phyloP scores from a whole-genome alignment of 23 red algal genomes.

The Gracilaria domingensis region DNA sequence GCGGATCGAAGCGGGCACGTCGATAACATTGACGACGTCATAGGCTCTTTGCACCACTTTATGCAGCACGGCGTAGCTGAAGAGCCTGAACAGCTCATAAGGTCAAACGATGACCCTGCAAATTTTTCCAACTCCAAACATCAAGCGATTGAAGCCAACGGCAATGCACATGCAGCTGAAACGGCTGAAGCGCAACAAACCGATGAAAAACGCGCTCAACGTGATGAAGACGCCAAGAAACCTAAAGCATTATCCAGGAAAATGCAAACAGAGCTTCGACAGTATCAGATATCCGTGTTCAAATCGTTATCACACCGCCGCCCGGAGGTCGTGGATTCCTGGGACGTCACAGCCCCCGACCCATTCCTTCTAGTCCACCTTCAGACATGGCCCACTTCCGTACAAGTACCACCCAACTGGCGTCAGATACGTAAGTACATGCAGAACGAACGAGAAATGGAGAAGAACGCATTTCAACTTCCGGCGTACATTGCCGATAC shows the following conservation, averaged over 20 bases:
- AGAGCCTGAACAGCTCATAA: background rate
- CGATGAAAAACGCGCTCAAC: background rate
- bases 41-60: constrained; percentile 10
- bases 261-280: constrained; percentile 48
- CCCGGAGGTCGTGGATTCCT: constrained; percentile 83
- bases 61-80: constrained; percentile 1
- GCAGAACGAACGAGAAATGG: constrained; percentile 90
- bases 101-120: background rate
- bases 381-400: constrained; percentile 72
- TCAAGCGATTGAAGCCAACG: background rate
- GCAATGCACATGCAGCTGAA: background rate
- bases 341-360: constrained; percentile 88
- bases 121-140: background rate
- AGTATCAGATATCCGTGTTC: constrained; percentile 54
- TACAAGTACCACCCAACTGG: constrained; percentile 88
- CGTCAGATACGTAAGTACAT: constrained; percentile 93
- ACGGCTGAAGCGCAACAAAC: too few species aligned
- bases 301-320: constrained; percentile 56
- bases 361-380: constrained; percentile 81
- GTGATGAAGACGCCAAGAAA: background rate
- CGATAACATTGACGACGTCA: constrained; percentile 17
- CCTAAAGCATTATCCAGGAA: constrained; percentile 15
- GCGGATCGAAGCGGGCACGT: background rate
- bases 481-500: constrained; percentile 86
- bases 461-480: constrained; percentile 83